phyloP scores from a whole-genome alignment of 129 eudicot genomes.

The Pseudognaphalium luteoalbum region DNA sequence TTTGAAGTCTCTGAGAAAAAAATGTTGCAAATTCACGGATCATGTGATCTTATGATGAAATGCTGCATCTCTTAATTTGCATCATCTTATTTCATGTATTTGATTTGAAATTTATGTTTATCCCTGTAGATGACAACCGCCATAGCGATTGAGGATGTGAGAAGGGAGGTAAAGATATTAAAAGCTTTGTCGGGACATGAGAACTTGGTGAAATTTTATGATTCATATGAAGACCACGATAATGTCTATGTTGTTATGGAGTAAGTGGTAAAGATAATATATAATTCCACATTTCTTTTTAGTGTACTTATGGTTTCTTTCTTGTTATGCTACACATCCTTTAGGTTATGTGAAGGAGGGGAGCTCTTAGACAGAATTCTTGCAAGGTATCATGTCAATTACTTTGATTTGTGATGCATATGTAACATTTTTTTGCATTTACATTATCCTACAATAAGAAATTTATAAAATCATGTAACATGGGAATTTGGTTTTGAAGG shows the following conservation, averaged over 20 bases:
- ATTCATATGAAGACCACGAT: constrained; percentile 79
- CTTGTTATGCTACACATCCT: constrained; percentile 8
- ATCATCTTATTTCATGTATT: neutral
- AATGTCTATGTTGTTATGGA: constrained; percentile 94
- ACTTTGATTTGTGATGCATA: constrained; percentile 12
- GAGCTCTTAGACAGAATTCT: constrained; percentile 88
- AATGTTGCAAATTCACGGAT: neutral
- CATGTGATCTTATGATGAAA: neutral
- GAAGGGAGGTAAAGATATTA: constrained; percentile 88
- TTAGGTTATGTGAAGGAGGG: constrained; percentile 94
- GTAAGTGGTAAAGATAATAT: constrained; percentile 46
- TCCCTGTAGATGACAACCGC: constrained; percentile 80
- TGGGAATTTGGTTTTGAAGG: constrained; percentile 42
- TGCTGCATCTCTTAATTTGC: constrained; percentile 12
- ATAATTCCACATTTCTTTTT: neutral
- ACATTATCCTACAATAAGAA: neutral
- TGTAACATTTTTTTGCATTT: neutral
- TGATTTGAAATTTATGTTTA: neutral
- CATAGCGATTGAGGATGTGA: constrained; percentile 89
- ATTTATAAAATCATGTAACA: neutral
- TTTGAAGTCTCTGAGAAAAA: neutral
- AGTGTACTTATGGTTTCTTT: constrained; percentile 14
- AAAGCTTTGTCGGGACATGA: constrained; percentile 79
- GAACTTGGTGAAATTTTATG: constrained; percentile 75
- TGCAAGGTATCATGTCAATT: constrained; percentile 53